Evolutionary conservation across 257 asterid genomes (phyloP).

Genomic region (Scutellaria barbata): DNA sequence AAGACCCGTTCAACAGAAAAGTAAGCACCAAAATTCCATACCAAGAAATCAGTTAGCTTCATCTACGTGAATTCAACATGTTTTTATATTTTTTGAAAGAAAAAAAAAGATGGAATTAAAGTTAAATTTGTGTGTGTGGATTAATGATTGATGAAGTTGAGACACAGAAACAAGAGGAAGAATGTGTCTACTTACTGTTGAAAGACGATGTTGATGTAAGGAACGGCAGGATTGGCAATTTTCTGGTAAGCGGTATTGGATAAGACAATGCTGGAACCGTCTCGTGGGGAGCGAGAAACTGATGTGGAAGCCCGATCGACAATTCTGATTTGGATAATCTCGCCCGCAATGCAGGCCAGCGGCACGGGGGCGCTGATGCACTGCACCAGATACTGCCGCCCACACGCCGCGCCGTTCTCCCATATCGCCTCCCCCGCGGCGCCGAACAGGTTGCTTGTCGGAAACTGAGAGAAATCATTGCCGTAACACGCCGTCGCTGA

Average conservation of each 20-base stretch:
- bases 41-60: neutral
- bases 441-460: slow-evolving; percentile 65
- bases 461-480: slow-evolving; percentile 57
- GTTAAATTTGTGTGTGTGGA: too few species aligned
- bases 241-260: slow-evolving; percentile 54
- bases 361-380: slow-evolving; percentile 61
- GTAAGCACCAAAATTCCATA: neutral
- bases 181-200: slow-evolving; percentile 72
- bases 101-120: too few species aligned
- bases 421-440: slow-evolving; percentile 85
- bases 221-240: slow-evolving; percentile 44
- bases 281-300: slow-evolving; percentile 50
- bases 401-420: slow-evolving; percentile 88
- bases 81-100: too few species aligned
- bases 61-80: neutral
- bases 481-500: slow-evolving; percentile 81
- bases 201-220: slow-evolving; percentile 56
- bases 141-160: too few species aligned
- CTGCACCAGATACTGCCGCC: slow-evolving; percentile 70
- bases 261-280: slow-evolving; percentile 57
- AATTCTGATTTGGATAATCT: slow-evolving; percentile 55
- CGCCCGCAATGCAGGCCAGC: slow-evolving; percentile 47
- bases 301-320: slow-evolving; percentile 69
- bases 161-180: too few species aligned
- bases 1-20: slow-evolving; percentile 32